Base-by-base conservation (phyloP, 805 yeast genomes). In the Millerago galiae region DNA sequence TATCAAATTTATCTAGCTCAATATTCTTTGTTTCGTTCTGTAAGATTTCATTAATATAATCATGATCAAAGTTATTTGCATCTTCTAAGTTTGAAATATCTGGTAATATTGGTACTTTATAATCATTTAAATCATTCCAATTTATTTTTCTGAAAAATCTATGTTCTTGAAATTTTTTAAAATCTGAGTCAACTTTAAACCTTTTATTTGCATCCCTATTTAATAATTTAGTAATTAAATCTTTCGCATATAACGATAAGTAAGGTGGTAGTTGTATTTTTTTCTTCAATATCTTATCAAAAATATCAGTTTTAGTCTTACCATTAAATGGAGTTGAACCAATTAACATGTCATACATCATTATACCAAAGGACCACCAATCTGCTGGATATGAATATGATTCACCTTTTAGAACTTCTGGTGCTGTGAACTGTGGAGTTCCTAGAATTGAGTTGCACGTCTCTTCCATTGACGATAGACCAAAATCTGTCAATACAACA, bases 291-390 rank as follows among this genome's bases (percentile, higher is more conserved):
- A 89, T 79, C 56, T 83, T 86, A 42, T 79, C 80, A 60, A 83
- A 70, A 25, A 88, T 81, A 18, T 73, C 72, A 53, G 79, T 77
- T 50, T 81, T 79, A 50, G 81, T 83, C 34, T 71, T 77, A 1
- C 96, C 96, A 0, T 86, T 78, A 59, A 83, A 88, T 0, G 96
- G 96, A 0, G 95, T 90, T 38, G 77, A 70, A 0, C 96, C 96
- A 1, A 85, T 75, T 37, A 89, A 64, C 72, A 88, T 71, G 58
- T 89, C 96, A 53, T 67, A 84, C 34, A 81, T 65, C 36, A 88
- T 79, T 14, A 93, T 81, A 0, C 96, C 96, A 33, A 88, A 65
- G 0, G 95, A 84, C 89, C 95, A 88, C 91, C 95, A 87, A 59
- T 88, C 96, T 33, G 89, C 95, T 37, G 78, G 72, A 41, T 76